These are phyloP conservation scores for Chaetomiaceae sp. DNA, from an alignment of 2,329 filamentous ascomycete genomes.

Conservation along the genomic window DNA sequence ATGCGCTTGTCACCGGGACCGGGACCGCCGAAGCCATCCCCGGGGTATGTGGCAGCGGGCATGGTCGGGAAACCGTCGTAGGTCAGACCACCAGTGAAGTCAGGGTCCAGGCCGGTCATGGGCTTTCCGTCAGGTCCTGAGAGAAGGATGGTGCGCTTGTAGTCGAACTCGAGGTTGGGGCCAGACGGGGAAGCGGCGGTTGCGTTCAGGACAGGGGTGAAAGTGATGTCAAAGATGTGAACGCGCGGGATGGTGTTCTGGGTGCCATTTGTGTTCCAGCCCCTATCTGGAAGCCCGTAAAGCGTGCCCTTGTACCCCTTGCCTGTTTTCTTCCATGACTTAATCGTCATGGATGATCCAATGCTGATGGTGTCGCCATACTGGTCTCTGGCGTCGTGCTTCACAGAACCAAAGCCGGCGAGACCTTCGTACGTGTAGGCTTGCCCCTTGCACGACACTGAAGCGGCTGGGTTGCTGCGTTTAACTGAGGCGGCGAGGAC, in stretches of 20 bases:
- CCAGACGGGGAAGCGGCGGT: slow-evolving; percentile 48
- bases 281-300: slow-evolving; percentile 62
- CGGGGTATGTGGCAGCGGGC: slow-evolving; percentile 58
- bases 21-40: slow-evolving; percentile 62
- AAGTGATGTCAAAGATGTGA: slow-evolving; percentile 60
- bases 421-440: slow-evolving; percentile 63
- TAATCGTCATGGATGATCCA: slow-evolving; percentile 61
- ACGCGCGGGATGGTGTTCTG: slow-evolving; percentile 63
- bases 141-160: slow-evolving; percentile 62
- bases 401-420: slow-evolving; percentile 61
- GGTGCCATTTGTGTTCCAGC: slow-evolving; percentile 71
- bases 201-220: slow-evolving; percentile 50
- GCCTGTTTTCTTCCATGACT: slow-evolving; percentile 53
- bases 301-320: slow-evolving; percentile 57
- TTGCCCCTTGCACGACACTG: slow-evolving; percentile 49
- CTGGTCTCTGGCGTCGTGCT: slow-evolving; percentile 57
- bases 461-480: not conserved
- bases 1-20: slow-evolving; percentile 58
- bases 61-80: slow-evolving; percentile 58
- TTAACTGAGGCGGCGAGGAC: not conserved
- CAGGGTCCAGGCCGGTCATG: slow-evolving; percentile 60
- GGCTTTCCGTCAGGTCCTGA: slow-evolving; percentile 59
- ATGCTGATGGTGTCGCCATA: slow-evolving; percentile 66
- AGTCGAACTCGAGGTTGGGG: slow-evolving; percentile 59
- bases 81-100: slow-evolving; percentile 46